Evolutionary conservation across 2,329 filamentous ascomycete species (phyloP), one percentile per base, ranked within the genome.

Genomic region (Dothideomycetidae sp.): DNA sequence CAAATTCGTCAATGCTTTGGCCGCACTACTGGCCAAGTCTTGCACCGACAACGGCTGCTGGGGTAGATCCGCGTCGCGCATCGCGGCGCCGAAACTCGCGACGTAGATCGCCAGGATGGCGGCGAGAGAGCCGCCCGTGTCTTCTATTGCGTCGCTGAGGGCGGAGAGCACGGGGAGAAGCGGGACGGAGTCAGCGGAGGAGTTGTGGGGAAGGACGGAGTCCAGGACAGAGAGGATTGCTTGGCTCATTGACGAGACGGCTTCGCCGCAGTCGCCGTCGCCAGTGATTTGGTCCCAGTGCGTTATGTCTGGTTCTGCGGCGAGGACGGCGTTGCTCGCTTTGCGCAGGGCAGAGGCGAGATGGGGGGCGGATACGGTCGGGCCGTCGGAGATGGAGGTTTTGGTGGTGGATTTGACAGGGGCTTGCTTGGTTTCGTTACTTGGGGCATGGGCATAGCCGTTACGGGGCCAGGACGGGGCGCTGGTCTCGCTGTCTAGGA

Each of bases 261-360:
- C 62, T 50, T 79, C 71, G 26, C 75, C 75, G 50, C 74, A 79
- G 55, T 78, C 74, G 9, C 74, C 74, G 47, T 78, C 75, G 23
- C 73, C 73, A 65, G 77, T 71, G 32, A 73, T 53, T 3, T 68
- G 73, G 51, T 78, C 73, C 66, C 70, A 77, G 42, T 60, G 67
- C 1, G 75, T 78, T 30, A 78, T 57, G 40, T 76, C 68, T 0
- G 73, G 72, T 51, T 78, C 74, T 3, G 73, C 71, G 5, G 59
- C 59, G 31, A 77, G 59, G 2, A 73, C 62, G 2, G 59, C 58
- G 11, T 57, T 53, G 49, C 63, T 66, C 16, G 62, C 64, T 38
- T 45, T 53, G 3, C 54, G 50, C 1, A 67, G 48, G 1, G 60
- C 59, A 5, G 53, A 50, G 23, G 63, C 56, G 12, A 67, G 37